Base-by-base conservation (phyloP, 2,329 filamentous ascomycete species). In the Botrytis galanthina region DNA sequence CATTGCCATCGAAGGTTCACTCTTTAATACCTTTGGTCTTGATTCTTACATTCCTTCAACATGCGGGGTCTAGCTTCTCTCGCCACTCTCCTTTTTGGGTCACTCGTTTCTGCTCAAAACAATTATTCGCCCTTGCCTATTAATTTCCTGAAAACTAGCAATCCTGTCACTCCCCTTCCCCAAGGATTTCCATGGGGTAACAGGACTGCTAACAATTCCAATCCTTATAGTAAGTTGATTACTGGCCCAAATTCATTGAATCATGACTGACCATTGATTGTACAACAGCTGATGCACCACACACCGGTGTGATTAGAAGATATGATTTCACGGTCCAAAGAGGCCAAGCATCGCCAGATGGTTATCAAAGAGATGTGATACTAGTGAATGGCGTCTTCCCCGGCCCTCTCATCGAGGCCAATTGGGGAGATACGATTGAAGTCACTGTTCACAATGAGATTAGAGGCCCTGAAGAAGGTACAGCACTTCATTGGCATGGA, bases 381-480 rank as follows among this genome's bases (percentile, higher is more conserved):
- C 54, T 81, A 14, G 77, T 82, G 60, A 82, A 82, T 70, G 79
- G 78, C 1, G 76, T 78, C 61, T 81, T 79, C 61, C 81, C 80
- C 1, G 81, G 79, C 16, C 81, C 81, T n/a, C 54, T 78, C n/a
- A 80, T 76, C 73, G 79, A 82, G 72, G 82, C 81, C 7, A 82
- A 82, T 70, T 82, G 80, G 77, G 81, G 81, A 14, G 82, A 83
- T 70, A 78, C 73, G 3, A 85, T 90, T 69, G 83, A 92, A 72
- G 88, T 93, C 57, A 90, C 89, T 44, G 86, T 95, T 73, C 86
- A 88, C 81, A 96, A 96, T 81, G 87, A 89, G 69, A 87, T 94
- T 18, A 87, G 83, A 18, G 81, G 78, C 42, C 77, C 77, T 32
- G 72, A 76, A 51, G 79, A 82, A 74, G 78, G 80, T 14, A 83